These are phyloP conservation scores for Coffea humblotiana DNA, from an alignment of 305 asterid genomes.

Conservation along the genomic window DNA sequence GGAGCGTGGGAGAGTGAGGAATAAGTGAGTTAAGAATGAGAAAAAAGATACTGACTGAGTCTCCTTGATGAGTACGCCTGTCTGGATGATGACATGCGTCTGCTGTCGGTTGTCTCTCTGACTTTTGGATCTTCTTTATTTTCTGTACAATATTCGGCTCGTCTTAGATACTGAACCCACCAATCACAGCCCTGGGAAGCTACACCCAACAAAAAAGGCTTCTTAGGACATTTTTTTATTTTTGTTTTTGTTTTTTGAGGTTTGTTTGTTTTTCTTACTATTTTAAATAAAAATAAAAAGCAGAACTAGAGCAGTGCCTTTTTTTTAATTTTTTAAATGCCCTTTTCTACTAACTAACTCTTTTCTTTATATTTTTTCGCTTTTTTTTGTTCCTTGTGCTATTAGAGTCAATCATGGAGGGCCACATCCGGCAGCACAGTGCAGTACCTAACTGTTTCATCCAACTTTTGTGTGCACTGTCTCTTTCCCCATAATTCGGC, in stretches of 20 bases:
- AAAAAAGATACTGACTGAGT: neutral
- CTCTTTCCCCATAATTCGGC: neutral
- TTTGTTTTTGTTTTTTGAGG: too few species aligned
- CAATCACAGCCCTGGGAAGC: constrained; percentile 4
- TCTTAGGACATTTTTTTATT: too few species aligned
- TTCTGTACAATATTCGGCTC: neutral
- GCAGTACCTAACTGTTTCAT: neutral
- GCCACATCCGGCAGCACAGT: neutral
- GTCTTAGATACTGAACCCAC: constrained; percentile 13
- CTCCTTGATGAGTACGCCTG: constrained; percentile 9
- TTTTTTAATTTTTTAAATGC: too few species aligned
- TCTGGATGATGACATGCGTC: constrained; percentile 14
- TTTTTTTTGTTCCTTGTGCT: neutral
- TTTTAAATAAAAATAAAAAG: too few species aligned
- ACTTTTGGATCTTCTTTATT: neutral
- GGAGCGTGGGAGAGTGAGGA: neutral
- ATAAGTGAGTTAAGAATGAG: neutral
- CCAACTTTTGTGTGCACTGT: neutral
- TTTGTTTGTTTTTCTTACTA: too few species aligned
- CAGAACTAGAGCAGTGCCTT: too few species aligned
- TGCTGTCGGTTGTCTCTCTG: constrained; percentile 8
- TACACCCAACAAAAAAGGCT: neutral
- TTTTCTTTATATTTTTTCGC: neutral
- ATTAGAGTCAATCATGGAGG: neutral
- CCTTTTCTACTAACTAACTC: too few species aligned